Percentiles rank a stretch among this genome's conserved stretches.
phyloP scores from a whole-genome alignment of 495 filamentous ascomycete genomes.

The Hyaloscypha variabilis region DNA sequence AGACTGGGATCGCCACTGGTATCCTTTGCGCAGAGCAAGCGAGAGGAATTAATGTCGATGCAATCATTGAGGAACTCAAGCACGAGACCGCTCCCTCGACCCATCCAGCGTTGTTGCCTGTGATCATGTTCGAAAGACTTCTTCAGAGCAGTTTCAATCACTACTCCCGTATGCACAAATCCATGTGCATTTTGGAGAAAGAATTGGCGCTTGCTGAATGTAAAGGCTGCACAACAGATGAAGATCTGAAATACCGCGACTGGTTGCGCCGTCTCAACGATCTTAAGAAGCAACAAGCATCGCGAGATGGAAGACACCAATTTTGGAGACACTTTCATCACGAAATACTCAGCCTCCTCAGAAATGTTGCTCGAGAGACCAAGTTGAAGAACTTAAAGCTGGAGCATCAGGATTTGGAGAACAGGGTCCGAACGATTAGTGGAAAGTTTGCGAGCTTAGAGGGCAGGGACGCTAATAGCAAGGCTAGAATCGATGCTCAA shows the following conservation, averaged over 20 bases:
- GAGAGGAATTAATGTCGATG: constrained; percentile 3
- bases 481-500: constrained; percentile 3
- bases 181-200: background rate
- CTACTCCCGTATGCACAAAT: background rate
- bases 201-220: background rate
- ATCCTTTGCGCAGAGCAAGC: background rate
- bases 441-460: background rate
- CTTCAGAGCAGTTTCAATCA: constrained; percentile 7
- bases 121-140: constrained; percentile 8
- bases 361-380: background rate
- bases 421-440: background rate
- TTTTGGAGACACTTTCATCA: background rate
- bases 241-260: background rate
- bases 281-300: constrained; percentile 2
- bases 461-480: constrained; percentile 4
- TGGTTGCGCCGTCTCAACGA: background rate
- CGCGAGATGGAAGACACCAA: constrained; percentile 3
- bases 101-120: constrained; percentile 3
- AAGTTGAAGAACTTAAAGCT: background rate
- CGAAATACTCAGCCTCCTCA: background rate
- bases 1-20: background rate
- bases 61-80: constrained; percentile 9
- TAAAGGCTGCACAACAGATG: background rate
- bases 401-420: background rate
- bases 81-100: constrained; percentile 4